Evolutionary conservation across 257 asterid genomes (phyloP).

Genomic region (Gynochthodes officinalis): DNA sequence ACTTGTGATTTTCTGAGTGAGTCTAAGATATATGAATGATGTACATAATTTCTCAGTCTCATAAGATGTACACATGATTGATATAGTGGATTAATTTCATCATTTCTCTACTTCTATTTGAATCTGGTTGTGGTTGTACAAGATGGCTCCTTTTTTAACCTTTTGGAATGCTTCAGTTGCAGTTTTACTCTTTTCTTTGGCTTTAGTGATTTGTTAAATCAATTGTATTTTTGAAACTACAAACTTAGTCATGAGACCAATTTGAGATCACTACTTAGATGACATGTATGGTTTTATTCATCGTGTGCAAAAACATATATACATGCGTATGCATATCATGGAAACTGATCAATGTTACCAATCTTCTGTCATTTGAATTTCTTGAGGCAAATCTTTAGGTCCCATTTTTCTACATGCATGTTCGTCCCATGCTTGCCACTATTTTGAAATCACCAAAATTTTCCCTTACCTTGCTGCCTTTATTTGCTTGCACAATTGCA

Average conservation of each 20-base stretch:
- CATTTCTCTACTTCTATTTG: neutral
- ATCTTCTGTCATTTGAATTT: neutral
- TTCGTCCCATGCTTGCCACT: neutral
- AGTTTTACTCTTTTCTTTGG: neutral
- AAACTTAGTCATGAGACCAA: neutral
- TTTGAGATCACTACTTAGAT: too few species aligned
- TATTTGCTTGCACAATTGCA: conserved; percentile 27
- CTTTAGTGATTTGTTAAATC: neutral
- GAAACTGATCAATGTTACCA: neutral
- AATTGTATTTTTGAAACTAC: neutral
- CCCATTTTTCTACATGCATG: neutral
- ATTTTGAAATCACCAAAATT: neutral
- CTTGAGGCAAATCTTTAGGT: neutral
- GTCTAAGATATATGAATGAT: neutral
- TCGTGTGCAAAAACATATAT: neutral
- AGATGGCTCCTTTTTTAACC: neutral
- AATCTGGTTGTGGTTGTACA: neutral
- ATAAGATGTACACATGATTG: neutral
- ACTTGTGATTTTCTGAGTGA: neutral
- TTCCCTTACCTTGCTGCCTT: conserved; percentile 13
- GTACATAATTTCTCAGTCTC: neutral
- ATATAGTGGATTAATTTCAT: neutral
- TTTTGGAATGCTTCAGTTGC: neutral
- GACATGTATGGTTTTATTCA: neutral
- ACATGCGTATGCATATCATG: neutral